A percentile compares a stretch with the other conserved stretches of the same genome.
Evolutionary conservation across 1,284 basidiomycete species (phyloP).

Genomic region (Boletus mariae): DNA sequence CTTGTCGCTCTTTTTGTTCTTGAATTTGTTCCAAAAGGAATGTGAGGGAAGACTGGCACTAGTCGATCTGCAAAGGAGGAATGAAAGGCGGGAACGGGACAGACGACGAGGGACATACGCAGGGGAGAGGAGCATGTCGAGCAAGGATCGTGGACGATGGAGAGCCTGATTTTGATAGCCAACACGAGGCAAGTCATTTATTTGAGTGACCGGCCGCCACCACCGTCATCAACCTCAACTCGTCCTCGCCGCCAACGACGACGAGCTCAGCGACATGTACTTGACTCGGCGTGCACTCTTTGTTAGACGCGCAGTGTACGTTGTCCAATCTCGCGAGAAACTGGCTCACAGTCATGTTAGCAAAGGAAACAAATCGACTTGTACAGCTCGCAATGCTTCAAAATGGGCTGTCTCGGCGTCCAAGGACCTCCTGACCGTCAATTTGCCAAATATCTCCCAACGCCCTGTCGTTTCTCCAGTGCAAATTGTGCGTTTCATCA

Average conservation of each 20-base stretch:
- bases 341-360: slow-evolving; percentile 2
- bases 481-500: slow-evolving; percentile 53
- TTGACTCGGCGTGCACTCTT: background rate
- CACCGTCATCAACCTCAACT: background rate
- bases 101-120: slow-evolving; percentile 51
- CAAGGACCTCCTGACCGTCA: slow-evolving; percentile 42
- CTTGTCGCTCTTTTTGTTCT: slow-evolving; percentile 52
- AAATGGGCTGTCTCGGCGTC: no score
- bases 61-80: slow-evolving; percentile 46
- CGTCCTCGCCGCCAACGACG: no score
- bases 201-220: background rate
- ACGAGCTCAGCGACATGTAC: no score
- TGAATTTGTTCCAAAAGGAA: slow-evolving; percentile 70
- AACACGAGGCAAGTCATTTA: slow-evolving; percentile 29
- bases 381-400: slow-evolving; percentile 22
- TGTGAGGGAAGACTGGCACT: slow-evolving; percentile 58
- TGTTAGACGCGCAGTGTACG: no score
- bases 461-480: slow-evolving; percentile 43
- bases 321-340: no score
- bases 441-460: slow-evolving; percentile 53
- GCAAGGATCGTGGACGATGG: slow-evolving; percentile 24
- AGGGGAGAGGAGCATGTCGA: slow-evolving; percentile 69
- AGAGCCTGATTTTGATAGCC: slow-evolving; percentile 9
- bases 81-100: slow-evolving; percentile 27
- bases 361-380: no score